Base-by-base conservation (phyloP, 2,329 filamentous ascomycete genomes). In the Hymenoscyphus infarciens region DNA sequence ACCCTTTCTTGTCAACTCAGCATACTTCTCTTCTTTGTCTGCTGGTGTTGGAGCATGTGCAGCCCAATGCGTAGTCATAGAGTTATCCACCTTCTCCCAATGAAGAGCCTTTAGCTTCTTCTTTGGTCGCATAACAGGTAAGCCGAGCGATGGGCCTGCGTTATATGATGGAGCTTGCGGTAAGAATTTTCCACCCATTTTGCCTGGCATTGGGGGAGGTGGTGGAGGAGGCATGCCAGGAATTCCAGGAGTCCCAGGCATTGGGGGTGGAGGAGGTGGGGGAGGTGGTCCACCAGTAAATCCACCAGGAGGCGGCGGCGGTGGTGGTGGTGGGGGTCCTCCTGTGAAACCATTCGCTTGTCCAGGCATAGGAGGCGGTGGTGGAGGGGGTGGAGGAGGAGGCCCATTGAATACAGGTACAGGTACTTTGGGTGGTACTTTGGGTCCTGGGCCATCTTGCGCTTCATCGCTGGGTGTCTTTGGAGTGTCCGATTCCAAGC, bases 51-150 rank as follows among this genome's bases (percentile, higher is more conserved):
- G 89, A 33, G 90, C 86, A 75, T 96, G 92, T 7, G 86, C 83
- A 38, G 92, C 93, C 94, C 94, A 98, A 70, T 97, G 91, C 60
- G 94, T 97, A 58, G 92, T 90, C 74, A 95, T 87, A 25, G 92
- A 91, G 60, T 90, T 85, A 77, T 99, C 95, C 61, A 99, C 92
- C 81, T 98, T 98, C 78, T 99, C 95, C 94, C 95, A 98, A 79
- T 99, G 95, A 69, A 99, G 83, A 63, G 94, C 94, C 86, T 99
- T 99, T 77, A 99, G 91, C 82, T 98, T 99, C 87, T 97, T 98
- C 85, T 97, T 98, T 25, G 95, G 92, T 70, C 94, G 83, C 59
- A 92, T 91, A 64, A 92, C 90, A 39, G 91, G 88, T 71, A 96
- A 78, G 53, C 88, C 86, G 69, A 91, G 81, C 7, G 85, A 83